phyloP scores from a whole-genome alignment of 768 basidiomycete species.

The Pisolithus tinctorius region DNA sequence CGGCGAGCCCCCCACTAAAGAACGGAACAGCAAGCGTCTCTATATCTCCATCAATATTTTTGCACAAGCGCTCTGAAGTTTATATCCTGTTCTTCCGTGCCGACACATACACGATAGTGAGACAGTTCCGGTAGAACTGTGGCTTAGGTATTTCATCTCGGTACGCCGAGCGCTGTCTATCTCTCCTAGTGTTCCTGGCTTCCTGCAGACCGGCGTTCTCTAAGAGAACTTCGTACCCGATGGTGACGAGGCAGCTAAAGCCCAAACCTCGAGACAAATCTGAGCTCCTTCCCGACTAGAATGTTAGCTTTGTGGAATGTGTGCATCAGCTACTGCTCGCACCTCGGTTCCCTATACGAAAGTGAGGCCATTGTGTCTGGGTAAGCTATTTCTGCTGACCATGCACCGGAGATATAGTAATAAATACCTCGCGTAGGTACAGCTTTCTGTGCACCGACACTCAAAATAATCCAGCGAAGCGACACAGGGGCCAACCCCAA shows the following conservation, averaged over 20 bases:
- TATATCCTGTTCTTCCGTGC: conserved; percentile 80
- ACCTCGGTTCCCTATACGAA: conserved; percentile 55
- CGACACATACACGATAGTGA: conserved; percentile 57
- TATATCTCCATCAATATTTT: not conserved
- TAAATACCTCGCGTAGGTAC: not conserved
- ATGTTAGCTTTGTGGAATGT: conserved; percentile 95
- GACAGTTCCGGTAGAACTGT: conserved; percentile 94
- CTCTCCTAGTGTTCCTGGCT: conserved; percentile 40
- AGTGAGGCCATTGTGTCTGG: conserved; percentile 95
- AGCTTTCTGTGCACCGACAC: conserved; percentile 97
- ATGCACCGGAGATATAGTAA: too few relatives aligned
- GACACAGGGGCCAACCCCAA: conserved; percentile 89
- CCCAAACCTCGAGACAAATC: conserved; percentile 91
- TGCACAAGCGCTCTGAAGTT: conserved; percentile 46
- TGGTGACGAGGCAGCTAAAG: conserved; percentile 54
- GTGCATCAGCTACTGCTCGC: conserved; percentile 66
- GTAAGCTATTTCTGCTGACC: conserved; percentile 37
- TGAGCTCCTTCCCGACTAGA: conserved; percentile 75
- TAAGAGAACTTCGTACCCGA: conserved; percentile 30
- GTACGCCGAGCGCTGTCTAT: conserved; percentile 74
- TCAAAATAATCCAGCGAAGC: conserved; percentile 93
- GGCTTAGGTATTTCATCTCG: conserved; percentile 88
- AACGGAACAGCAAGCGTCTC: too few relatives aligned
- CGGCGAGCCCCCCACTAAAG: conserved; percentile 41
- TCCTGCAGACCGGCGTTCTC: conserved; percentile 3